Base-by-base conservation (phyloP, 305 asterid genomes). In the Fraxinus albicans region DNA sequence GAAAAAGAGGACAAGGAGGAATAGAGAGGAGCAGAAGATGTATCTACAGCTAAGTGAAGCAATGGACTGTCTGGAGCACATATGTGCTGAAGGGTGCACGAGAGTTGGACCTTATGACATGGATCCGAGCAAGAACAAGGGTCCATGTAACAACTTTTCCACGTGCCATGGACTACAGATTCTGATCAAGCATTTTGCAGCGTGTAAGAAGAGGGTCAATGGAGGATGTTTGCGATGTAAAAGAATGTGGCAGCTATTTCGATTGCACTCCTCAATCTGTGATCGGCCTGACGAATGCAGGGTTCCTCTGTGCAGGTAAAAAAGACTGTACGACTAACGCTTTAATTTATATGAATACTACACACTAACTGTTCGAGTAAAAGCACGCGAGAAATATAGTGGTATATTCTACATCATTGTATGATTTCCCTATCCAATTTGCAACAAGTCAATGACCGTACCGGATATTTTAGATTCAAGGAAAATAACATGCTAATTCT, bases 261-360 rank as follows among this genome's bases (percentile, higher is more conserved):
- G 85, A 77, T 42, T 95, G 78, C 98, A 95, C 79, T 94, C 99
- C 1, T 94, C 94, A 23, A 91, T 95, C 2, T 95, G 98, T 80
- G 93, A 94, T 6, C 92, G 88, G n/a, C 82, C 90, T 2, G 98
- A 93, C 70, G 93, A 84, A 81, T 95, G 99, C 91, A 85, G 88
- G 84, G 99, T 95, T 70, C 99, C 98, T 53, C 85, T 95, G 10
- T 94, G 99, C 97, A 92, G 99, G 99, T 95, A 91, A 81, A 47
- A 29, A 29, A 40, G 13, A 58, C 40, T 34, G 53, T 69, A 15
- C 12, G 6, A 8, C 33, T 65, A 34, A 23, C 1, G 1, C 9
- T 7, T 65, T 65, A 23, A 21, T 65, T 65, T 23, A 25, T 63
- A 21, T 63, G 19, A 36, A 36, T 36, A 36, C 9, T 36, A 36